Evolutionary conservation across 768 basidiomycete genomes (phyloP), one percentile per base, ranked within the genome.

Genomic region (Mycena olivaceomarginata): DNA sequence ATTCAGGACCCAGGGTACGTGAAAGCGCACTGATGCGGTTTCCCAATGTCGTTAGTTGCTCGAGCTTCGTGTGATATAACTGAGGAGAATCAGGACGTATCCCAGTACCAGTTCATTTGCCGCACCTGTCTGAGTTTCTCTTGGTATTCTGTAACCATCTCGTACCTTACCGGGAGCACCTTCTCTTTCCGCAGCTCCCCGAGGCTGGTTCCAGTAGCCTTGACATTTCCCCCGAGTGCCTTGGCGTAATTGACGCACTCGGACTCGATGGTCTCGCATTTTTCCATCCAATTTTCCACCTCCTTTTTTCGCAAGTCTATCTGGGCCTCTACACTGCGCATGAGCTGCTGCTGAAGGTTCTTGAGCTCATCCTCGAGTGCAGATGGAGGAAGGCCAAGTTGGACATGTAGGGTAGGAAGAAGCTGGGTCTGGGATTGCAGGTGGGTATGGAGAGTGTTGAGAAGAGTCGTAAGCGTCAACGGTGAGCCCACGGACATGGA

Each of bases 321-420:
- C 81, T 96, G 93, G 7, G 87, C 86, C 80, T 97, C 94, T 16
- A 98, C 94, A 37, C 95, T 93, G 72, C 91, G 89, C 71, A 94
- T 91, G 59, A 98, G 92, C 65, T 94, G 92, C 43, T 93, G 89
- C 81, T 97, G 94, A 9, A 98, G 90, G 10, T 90, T 85, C 68
- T 90, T 87, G 43, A 98, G 89, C 75, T 98, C 97, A 83, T 96
- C 94, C 83, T 95, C 92, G 57, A 98, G 91, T 0, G 96, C 94
- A 13, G 93, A 92, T 39, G 92, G 85, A 11, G 97, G 96, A 16
- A 98, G 89, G 43, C 96, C 96, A 18, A 98, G 94, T 81, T 96
- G 96, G 1, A 92, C 89, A 84, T 98, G 96, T 5, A 98, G 88
- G 9, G 93, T 92, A 18, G 96, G 96, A 2, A 98, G 88, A 43